Evolutionary conservation across 2,329 filamentous ascomycete genomes (phyloP).

Genomic region (Microdochium bolleyi): DNA sequence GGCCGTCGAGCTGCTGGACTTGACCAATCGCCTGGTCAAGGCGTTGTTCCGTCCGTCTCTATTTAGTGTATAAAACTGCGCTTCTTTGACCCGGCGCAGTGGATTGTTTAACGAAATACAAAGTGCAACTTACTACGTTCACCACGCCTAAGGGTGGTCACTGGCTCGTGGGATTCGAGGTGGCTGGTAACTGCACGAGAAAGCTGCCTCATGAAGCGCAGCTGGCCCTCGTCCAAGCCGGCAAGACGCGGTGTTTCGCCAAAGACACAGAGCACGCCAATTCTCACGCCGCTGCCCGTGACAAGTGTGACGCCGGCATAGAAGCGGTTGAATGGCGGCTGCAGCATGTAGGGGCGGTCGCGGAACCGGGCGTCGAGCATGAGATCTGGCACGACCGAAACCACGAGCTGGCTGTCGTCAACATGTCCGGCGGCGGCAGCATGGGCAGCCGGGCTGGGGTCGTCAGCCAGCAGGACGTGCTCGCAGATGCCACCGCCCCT

Average conservation of each 20-base stretch:
- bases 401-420: constrained; percentile 14
- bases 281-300: constrained; percentile 6
- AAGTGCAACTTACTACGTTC: constrained; percentile 5
- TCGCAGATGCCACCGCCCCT: constrained; percentile 20
- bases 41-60: no score
- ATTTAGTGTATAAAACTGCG: no score
- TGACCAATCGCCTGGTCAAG: no score
- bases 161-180: constrained; percentile 5
- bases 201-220: constrained; percentile 6
- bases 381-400: constrained; percentile 26
- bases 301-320: constrained; percentile 9
- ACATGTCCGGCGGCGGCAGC: no score
- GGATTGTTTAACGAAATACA: no score
- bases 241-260: constrained; percentile 3
- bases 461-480: constrained; percentile 12
- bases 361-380: constrained; percentile 18
- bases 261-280: constrained; percentile 8
- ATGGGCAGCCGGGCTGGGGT: neutral
- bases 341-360: constrained; percentile 12
- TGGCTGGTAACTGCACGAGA: constrained; percentile 7
- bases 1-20: no score
- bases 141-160: constrained; percentile 5
- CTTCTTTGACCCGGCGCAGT: neutral
- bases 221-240: neutral
- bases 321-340: constrained; percentile 10